phyloP scores from a whole-genome alignment of 2,329 filamentous ascomycete species.

The Fusarium subglutinans region DNA sequence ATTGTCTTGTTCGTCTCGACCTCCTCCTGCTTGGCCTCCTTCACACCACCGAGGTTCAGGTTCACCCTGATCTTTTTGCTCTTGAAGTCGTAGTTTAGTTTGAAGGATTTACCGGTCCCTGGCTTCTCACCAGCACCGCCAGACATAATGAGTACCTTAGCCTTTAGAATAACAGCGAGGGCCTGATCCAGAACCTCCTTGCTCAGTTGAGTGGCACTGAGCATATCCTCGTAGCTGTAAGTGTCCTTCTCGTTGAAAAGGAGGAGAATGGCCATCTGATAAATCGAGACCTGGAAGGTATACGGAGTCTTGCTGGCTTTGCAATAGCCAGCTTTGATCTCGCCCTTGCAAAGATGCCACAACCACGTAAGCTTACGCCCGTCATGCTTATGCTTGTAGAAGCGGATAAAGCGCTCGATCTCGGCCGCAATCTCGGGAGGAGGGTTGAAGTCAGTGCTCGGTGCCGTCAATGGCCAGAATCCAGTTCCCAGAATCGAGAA shows the following conservation, averaged over 20 bases:
- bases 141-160: conserved; percentile 82
- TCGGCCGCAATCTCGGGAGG: conserved; percentile 86
- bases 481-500: conserved; percentile 96
- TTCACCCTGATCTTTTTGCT: conserved; percentile 99
- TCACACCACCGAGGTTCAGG: conserved; percentile 92
- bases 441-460: conserved; percentile 87
- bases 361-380: conserved; percentile 97
- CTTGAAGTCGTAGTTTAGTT: conserved; percentile 94
- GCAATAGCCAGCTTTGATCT: conserved; percentile 93
- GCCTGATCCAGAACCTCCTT: conserved; percentile 88
- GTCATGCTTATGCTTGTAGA: conserved; percentile 96
- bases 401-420: conserved; percentile 87
- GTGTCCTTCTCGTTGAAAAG: conserved; percentile 93
- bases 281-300: conserved; percentile 96
- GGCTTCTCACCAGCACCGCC: conserved; percentile 77
- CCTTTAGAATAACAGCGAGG: conserved; percentile 87
- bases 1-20: conserved; percentile 99
- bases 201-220: conserved; percentile 80
- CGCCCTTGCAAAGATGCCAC: conserved; percentile 98
- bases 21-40: conserved; percentile 94
- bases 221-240: conserved; percentile 88
- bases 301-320: conserved; percentile 90
- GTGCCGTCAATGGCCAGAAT: conserved; percentile 93
- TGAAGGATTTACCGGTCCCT: conserved; percentile 80
- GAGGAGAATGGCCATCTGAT: conserved; percentile 95